phyloP scores from a whole-genome alignment of 2,329 filamentous ascomycete genomes.

The Albophoma yamanashiensis region DNA sequence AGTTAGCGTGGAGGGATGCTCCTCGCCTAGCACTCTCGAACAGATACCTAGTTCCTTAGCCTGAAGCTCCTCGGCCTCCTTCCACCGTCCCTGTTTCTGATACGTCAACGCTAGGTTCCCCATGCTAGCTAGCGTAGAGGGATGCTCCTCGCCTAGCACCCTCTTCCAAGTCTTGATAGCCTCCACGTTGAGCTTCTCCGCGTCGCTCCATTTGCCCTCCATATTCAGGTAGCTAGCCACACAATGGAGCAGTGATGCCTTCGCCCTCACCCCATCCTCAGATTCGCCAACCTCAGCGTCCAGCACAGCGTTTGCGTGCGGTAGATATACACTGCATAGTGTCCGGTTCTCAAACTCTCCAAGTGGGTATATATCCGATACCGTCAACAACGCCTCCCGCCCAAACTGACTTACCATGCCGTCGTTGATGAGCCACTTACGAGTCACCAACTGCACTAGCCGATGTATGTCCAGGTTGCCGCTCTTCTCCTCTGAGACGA shows the following conservation, averaged over 20 bases:
- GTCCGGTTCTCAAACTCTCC: not conserved
- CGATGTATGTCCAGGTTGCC: constrained; percentile 16
- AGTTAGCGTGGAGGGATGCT: too few species aligned
- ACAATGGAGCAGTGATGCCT: not conserved
- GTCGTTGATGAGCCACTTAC: constrained; percentile 14
- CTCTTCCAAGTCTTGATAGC: not conserved
- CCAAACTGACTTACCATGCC: not conserved
- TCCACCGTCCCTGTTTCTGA: not conserved
- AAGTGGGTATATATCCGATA: not conserved
- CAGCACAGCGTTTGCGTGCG: constrained; percentile 1
- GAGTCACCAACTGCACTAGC: constrained; percentile 20
- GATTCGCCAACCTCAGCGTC: not conserved
- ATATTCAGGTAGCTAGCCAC: not conserved
- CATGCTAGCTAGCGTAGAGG: not conserved
- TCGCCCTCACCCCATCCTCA: not conserved
- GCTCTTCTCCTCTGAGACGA: constrained; percentile 7
- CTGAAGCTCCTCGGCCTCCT: too few species aligned
- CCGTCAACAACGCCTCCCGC: not conserved
- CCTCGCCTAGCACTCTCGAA: too few species aligned
- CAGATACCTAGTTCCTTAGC: too few species aligned
- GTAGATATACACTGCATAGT: not conserved
- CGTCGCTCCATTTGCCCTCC: not conserved
- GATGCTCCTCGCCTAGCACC: too few species aligned
- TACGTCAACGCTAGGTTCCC: constrained; percentile 5
- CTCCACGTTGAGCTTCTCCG: not conserved